Evolutionary conservation across 495 filamentous ascomycete genomes (phyloP).

Genomic region (Penicillium ucsense): DNA sequence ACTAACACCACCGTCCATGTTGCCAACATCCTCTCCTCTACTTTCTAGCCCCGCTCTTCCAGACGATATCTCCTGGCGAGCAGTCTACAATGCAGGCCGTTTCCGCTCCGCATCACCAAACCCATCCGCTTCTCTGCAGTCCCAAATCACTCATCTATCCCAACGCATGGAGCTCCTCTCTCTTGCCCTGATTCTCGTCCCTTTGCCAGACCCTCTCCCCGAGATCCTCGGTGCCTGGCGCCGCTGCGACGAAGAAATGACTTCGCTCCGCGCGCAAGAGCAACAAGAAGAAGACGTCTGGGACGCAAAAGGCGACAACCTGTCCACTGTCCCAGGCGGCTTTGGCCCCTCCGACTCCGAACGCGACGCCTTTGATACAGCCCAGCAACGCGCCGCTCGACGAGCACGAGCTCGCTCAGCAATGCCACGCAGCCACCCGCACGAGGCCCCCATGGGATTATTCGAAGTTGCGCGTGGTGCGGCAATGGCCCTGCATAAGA

Average conservation of each 20-base stretch:
- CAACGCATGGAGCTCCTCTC: constrained; percentile 89
- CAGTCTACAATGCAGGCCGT: constrained; percentile 79
- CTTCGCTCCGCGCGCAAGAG: constrained; percentile 57
- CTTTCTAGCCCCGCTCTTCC: constrained; percentile 22
- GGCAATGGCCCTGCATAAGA: constrained; percentile 60
- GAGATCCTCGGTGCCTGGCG: constrained; percentile 82
- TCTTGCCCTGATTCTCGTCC: constrained; percentile 71
- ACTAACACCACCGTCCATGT: constrained; percentile 31
- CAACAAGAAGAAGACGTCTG: constrained; percentile 63
- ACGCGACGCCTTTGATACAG: constrained; percentile 35
- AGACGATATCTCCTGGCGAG: constrained; percentile 87
- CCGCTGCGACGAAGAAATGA: constrained; percentile 79
- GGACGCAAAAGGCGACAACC: constrained; percentile 54
- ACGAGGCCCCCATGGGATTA: constrained; percentile 85
- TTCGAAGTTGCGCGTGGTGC: constrained; percentile 87
- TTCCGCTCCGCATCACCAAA: constrained; percentile 45
- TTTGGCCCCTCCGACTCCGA: constrained; percentile 44
- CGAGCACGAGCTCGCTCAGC: constrained; percentile 29
- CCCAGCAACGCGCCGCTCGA: constrained; percentile 25
- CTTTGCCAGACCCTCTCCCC: constrained; percentile 57
- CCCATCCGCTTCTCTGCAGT: constrained; percentile 18
- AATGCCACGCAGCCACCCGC: constrained; percentile 28
- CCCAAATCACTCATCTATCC: constrained; percentile 35
- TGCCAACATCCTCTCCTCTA: constrained; percentile 20
- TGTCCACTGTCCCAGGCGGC: constrained; percentile 53